Conservation (phyloP, 257 asterid genomes). For the Rauvolfia tetraphylla region DNA sequence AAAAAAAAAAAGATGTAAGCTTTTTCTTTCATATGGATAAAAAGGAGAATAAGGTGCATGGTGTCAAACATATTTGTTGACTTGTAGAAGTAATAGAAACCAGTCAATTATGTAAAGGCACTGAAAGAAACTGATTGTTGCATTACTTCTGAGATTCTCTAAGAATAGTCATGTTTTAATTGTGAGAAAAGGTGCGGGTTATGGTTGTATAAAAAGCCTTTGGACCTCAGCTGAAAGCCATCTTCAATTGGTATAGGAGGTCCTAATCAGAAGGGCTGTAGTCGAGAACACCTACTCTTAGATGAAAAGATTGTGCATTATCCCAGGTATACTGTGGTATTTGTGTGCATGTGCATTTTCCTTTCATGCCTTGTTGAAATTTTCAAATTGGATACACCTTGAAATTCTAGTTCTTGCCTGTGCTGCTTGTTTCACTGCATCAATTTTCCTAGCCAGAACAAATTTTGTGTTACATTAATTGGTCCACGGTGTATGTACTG, state of each 20-base stretch:
- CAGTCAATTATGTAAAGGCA: background rate
- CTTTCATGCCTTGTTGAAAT: background rate
- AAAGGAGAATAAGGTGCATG: background rate
- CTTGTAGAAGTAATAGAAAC: background rate
- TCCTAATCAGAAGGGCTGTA: background rate
- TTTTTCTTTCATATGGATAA: background rate
- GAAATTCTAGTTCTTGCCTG: background rate
- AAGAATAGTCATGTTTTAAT: background rate
- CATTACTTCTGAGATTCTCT: background rate
- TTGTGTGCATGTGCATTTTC: background rate
- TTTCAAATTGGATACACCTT: background rate
- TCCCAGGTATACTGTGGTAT: background rate
- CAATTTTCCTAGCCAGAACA: background rate
- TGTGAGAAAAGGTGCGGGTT: background rate
- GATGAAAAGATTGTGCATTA: background rate
- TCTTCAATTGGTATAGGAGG: background rate
- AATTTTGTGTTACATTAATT: background rate
- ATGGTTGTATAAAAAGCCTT: background rate
- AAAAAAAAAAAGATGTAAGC: background rate
- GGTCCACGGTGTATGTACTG: background rate
- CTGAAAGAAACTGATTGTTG: background rate
- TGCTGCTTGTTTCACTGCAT: background rate
- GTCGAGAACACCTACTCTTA: background rate
- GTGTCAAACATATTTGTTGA: background rate
- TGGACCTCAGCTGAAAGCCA: slow-evolving; percentile 1